Evolutionary conservation across 139 green algal genomes (phyloP), one percentile per base, ranked within the genome.

Genomic region (Volvox reticuliferus): DNA sequence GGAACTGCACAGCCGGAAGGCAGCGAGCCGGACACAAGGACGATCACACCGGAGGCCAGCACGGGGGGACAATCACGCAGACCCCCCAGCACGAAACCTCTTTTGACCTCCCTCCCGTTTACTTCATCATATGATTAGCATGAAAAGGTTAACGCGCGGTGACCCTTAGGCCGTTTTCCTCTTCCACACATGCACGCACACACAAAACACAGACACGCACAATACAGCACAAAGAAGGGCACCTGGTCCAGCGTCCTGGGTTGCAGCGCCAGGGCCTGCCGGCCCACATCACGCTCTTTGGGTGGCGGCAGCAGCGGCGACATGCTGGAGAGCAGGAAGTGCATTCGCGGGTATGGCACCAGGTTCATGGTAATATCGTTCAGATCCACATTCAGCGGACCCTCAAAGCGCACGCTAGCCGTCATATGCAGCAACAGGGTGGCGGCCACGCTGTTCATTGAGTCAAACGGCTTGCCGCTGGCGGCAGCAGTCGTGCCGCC

Each of bases 301-400:
- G 73, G 73, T 32, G 86, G 86, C 71, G 86, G 86, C 86, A 75
- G 24, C 55, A 97, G 88, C 20, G 97, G 97, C 20, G 94, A 91
- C 90, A 97, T 93, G 80, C 76, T 85, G 32, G 92, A 92, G 32
- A 97, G 87, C 71, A 99, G 90, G 94, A 99, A 98, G 92, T 99
- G 97, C 90, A 98, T 94, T 18, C 90, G 83, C 9, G 94, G 95
- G 86, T 92, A 95, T 36, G 95, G 95, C 82, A 98, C 97, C 89
- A 99, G 89, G 94, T 99, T 98, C 81, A 95, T 98, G 37, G 94
- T 96, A 81, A 99, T 96, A 88, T 99, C 96, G 78, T 96, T 98
- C 28, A 99, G 78, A 86, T 99, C 97, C 69, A 94, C 92, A 50
- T 94, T 94, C 22, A 98, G 93, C 12, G 71, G 93, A 28, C 94